Evolutionary conservation across 2,329 filamentous ascomycete genomes (phyloP), one percentile per base, ranked within the genome.

Genomic region (Epichloe scottii): DNA sequence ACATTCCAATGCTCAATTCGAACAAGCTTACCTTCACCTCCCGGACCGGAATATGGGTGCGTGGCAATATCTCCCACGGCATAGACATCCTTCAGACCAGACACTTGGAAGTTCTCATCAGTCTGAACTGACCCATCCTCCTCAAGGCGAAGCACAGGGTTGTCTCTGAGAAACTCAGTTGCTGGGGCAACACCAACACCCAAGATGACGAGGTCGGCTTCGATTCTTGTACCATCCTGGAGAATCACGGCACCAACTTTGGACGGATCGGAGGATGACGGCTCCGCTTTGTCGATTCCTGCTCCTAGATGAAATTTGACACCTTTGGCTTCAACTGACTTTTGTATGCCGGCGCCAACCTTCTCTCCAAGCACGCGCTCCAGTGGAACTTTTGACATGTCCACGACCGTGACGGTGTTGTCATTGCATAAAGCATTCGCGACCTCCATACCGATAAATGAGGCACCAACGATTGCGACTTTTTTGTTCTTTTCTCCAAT

Each of bases 1-100:
- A 98, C 93, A 68, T 96, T 91, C 93, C 93, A 98, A 66, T 98
- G 93, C 74, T 98, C 93, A 63, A 97, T 96, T 56, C 93, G 84
- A 1, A 85, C 80, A 17, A 77, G 76, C 43, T 75, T 76, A 55
- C 87, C 88, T 15, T 85, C 77, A 26, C 88, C 85, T 23, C 87
- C 89, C 0, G 93, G 93, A 1, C 93, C 93, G 65, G 88, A 78
- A 72, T 98, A 98, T 0, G 93, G 93, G 67, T 89, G 96, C 0
- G 87, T 90, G 12, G 93, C 90, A 55, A 98, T 97, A 65, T 98
- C 93, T 49, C 91, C 91, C 54, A 98, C 81, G 14, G 93, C 93
- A 63, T 87, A 98, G 48, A 96, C 89, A 57, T 91, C 85, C 60
- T 85, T 77, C 4, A 93, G 68, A 0, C 87, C 87, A 2, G 77